Evolutionary conservation across 371 early-diverging fungal genomes (phyloP).

Genomic region (Mortierella sp.): DNA sequence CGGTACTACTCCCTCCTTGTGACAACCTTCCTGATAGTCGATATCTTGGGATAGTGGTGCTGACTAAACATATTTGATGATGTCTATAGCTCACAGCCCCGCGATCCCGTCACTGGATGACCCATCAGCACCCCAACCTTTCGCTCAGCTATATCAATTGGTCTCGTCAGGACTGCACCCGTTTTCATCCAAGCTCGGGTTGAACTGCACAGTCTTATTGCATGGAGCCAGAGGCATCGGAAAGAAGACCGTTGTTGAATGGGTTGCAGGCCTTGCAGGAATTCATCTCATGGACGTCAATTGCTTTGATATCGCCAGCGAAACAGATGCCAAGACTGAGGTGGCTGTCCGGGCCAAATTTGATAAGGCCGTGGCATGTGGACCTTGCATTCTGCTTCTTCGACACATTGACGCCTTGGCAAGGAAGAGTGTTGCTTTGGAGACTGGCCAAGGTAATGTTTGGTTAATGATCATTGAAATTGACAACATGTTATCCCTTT

Average conservation of each 20-base stretch:
- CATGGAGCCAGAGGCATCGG: conserved; percentile 91
- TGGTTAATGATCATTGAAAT: no score
- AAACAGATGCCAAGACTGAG: conserved; percentile 84
- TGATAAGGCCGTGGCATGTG: conserved; percentile 79
- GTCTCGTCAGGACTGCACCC: conserved; percentile 82
- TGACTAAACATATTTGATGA: neutral
- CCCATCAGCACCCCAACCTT: conserved; percentile 45
- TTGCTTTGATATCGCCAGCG: conserved; percentile 80
- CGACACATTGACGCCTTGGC: conserved; percentile 85
- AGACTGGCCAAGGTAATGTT: conserved; percentile 70
- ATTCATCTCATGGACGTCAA: conserved; percentile 79
- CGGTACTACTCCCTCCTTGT: conserved; percentile 20
- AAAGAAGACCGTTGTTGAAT: conserved; percentile 74
- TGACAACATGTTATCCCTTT: no score
- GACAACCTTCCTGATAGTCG: no score
- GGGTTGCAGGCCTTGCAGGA: conserved; percentile 77
- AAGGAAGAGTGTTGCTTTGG: conserved; percentile 72
- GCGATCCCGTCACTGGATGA: conserved; percentile 41
- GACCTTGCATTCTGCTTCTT: conserved; percentile 85
- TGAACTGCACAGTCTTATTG: conserved; percentile 79
- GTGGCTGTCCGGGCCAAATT: conserved; percentile 77
- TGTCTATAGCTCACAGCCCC: conserved; percentile 17
- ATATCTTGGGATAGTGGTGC: neutral
- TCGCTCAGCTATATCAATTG: conserved; percentile 61
- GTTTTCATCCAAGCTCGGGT: conserved; percentile 69